Evolutionary conservation across 1,139 yeast genomes (phyloP), one percentile per base, ranked within the genome.

Genomic region (Lodderomyces metapsilosis): DNA sequence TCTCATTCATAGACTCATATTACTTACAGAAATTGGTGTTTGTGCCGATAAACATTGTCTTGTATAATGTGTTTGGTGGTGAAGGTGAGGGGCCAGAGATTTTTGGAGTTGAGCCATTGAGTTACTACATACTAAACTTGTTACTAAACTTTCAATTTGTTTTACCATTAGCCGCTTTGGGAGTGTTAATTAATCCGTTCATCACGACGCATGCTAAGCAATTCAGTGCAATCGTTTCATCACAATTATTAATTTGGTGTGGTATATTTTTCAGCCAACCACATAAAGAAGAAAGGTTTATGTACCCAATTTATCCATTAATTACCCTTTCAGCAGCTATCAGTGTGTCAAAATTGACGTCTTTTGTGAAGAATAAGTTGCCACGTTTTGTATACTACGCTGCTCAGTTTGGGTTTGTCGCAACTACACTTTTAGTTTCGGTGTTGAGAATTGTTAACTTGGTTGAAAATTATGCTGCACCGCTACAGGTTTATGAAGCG

Each of bases 221-320:
- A 15, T 41, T 47, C 25, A 37, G 44, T 17, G 5, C 17, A 4
- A 21, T 47, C n/a, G 36, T 46, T 17, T 50, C 64, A n/a, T 32
- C 52, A 2, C 76, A 76, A 1, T 57, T 86, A 24, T 43, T 75
- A 3, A 39, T 85, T 0, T 91, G 98, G 98, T 57, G 76, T 20
- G 63, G 61, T 0, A 72, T 89, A 2, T 88, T 91, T 57, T 71
- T 74, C 43, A 49, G 64, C 6, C 97, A 89, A 54, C 94, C 96
- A 2, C 98, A 91, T 59, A 92, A 92, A 58, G 98, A 91, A 59
- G 98, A 91, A 59, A 71, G 98, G 46, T 92, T 91, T 58, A 62
- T 91, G 52, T 92, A 88, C 53, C 96, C 96, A 8, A 72, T 87
- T 0, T 91, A 91, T 58, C 84, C 91, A 4, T 68, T 85, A 36